Conservation (phyloP, 2,329 filamentous ascomycete genomes). For the Colletotrichum spaethianum region DNA sequence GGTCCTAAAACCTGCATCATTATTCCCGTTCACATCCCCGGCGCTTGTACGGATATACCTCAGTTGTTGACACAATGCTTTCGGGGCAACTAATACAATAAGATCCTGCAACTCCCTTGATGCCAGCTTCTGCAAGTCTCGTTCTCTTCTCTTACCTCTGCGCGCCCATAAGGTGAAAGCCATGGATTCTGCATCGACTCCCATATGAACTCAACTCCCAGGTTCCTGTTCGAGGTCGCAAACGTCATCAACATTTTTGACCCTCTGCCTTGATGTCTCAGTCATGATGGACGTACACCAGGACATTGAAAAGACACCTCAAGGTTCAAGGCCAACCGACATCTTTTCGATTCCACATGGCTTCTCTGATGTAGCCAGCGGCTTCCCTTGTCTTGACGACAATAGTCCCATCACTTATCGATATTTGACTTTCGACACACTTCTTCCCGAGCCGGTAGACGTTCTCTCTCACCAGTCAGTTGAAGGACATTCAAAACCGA, state of each 20-base stretch:
- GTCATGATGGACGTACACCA: slow-evolving; percentile 16
- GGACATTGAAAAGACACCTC: slow-evolving; percentile 29
- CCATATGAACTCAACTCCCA: background rate
- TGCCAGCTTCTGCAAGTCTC: background rate
- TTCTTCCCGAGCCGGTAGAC: slow-evolving; percentile 51
- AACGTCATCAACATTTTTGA: slow-evolving; percentile 15
- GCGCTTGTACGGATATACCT: slow-evolving; percentile 18
- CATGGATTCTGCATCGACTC: slow-evolving; percentile 17
- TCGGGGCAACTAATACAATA: slow-evolving; percentile 11
- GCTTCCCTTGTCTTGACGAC: slow-evolving; percentile 1
- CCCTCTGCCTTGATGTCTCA: background rate
- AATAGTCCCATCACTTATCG: slow-evolving; percentile 52
- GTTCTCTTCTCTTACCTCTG: background rate
- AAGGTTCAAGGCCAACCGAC: background rate
- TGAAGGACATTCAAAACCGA: slow-evolving; percentile 59
- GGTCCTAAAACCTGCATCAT: slow-evolving; percentile 1
- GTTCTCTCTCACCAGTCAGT: slow-evolving; percentile 30
- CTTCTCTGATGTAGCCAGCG: background rate
- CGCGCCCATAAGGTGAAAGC: background rate
- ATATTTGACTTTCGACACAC: slow-evolving; percentile 59
- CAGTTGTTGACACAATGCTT: background rate
- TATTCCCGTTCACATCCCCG: slow-evolving; percentile 38
- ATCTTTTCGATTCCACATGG: background rate
- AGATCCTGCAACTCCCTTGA: slow-evolving; percentile 25
- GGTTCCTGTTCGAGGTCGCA: slow-evolving; percentile 3